Conservation (phyloP, 2,329 filamentous ascomycete genomes). For the Raffaelea albimanens region DNA sequence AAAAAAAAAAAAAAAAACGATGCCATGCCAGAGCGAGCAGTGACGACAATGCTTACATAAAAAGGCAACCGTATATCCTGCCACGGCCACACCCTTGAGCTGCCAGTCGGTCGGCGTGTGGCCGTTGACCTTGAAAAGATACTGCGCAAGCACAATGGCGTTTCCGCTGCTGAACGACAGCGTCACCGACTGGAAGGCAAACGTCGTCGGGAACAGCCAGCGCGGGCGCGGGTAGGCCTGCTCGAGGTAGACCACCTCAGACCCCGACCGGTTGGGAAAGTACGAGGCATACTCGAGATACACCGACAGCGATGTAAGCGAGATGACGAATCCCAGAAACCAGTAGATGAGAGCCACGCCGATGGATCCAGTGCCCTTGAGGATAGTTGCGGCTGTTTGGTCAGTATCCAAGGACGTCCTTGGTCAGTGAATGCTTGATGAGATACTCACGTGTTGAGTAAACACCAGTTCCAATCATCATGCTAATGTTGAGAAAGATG, state of each 20-base stretch:
- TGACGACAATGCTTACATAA: constrained; percentile 30
- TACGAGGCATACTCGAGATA: constrained; percentile 57
- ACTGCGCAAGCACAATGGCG: constrained; percentile 54
- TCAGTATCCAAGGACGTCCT: too few species aligned
- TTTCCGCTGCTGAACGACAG: constrained; percentile 59
- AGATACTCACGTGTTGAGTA: constrained; percentile 49
- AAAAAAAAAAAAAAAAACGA: constrained; percentile 8
- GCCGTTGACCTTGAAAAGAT: constrained; percentile 49
- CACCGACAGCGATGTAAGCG: constrained; percentile 42
- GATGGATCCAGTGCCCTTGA: constrained; percentile 49
- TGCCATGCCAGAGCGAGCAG: neutral
- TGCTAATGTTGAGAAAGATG: constrained; percentile 49
- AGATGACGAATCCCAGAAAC: constrained; percentile 51
- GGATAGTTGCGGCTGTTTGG: constrained; percentile 43
- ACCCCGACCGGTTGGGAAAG: constrained; percentile 57
- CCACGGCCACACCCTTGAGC: constrained; percentile 56
- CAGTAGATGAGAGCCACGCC: constrained; percentile 55
- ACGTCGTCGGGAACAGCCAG: constrained; percentile 55
- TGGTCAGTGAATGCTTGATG: too few species aligned
- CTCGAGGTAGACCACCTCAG: constrained; percentile 59
- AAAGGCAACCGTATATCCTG: constrained; percentile 49
- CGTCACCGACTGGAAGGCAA: constrained; percentile 53
- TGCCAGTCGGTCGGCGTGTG: constrained; percentile 47
- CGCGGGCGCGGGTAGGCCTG: constrained; percentile 56
- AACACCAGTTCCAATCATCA: constrained; percentile 54